Evolutionary conservation across 306 rosid species (phyloP).

Genomic region (Amphicarpaea edgeworthii): DNA sequence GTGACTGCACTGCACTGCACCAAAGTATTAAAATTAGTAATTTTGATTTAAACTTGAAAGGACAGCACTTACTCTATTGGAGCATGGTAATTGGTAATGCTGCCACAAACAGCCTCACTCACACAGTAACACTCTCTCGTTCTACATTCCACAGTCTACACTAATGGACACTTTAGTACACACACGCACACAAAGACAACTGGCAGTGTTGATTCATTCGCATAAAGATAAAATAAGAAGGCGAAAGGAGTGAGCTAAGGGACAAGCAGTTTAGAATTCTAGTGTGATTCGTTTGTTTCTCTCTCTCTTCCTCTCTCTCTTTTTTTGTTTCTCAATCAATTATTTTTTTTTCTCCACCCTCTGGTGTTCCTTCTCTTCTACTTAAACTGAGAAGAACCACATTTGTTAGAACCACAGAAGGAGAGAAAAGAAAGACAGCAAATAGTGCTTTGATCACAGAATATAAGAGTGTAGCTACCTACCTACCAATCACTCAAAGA

Average conservation of each 20-base stretch:
- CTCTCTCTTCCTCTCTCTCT: conserved; percentile 34
- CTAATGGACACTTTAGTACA: conserved; percentile 47
- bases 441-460: conserved; percentile 15
- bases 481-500: neutral
- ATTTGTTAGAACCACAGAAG: conserved; percentile 39
- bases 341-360: conserved; percentile 37
- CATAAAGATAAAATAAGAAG: conserved; percentile 69
- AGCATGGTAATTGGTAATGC: conserved; percentile 49
- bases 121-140: conserved; percentile 42
- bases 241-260: conserved; percentile 69
- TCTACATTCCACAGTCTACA: conserved; percentile 43
- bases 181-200: conserved; percentile 78
- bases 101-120: conserved; percentile 35
- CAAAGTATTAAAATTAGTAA: conserved; percentile 43
- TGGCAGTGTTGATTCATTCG: conserved; percentile 81
- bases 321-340: conserved; percentile 36
- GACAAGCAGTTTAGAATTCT: conserved; percentile 76
- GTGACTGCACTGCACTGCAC: too few relatives aligned
- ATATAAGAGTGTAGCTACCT: neutral
- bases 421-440: conserved; percentile 18
- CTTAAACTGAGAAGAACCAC: conserved; percentile 52
- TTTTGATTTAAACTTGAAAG: conserved; percentile 46
- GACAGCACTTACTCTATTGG: conserved; percentile 40
- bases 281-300: conserved; percentile 62
- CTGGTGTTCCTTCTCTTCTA: conserved; percentile 49